These are phyloP conservation scores for Jatropha podagrica DNA, from an alignment of 441 rosid species.

Conservation along the genomic window DNA sequence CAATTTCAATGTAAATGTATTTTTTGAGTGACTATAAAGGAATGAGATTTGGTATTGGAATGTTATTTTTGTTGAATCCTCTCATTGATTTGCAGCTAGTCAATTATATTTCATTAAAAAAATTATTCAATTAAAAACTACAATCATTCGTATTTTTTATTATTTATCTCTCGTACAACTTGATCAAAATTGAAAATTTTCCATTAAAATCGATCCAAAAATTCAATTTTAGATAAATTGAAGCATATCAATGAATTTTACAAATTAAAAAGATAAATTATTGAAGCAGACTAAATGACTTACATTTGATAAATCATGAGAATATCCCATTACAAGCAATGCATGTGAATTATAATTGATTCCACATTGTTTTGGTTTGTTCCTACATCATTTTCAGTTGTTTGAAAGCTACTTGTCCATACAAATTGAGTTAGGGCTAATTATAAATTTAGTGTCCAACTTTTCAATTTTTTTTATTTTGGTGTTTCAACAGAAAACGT, in stretches of 20 bases:
- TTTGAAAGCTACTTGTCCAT: not conserved
- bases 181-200: too few species aligned
- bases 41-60: not conserved
- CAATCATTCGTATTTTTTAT: too few species aligned
- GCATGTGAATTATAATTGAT: not conserved
- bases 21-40: not conserved
- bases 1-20: not conserved
- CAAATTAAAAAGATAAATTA: not conserved
- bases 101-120: not conserved
- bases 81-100: not conserved
- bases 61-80: not conserved
- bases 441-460: too few species aligned
- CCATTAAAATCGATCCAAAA: too few species aligned
- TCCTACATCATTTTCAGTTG: not conserved
- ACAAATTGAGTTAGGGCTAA: not conserved
- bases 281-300: not conserved
- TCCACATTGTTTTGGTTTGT: not conserved
- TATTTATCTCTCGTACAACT: too few species aligned
- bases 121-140: too few species aligned
- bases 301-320: not conserved
- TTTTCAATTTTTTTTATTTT: too few species aligned
- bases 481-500: too few species aligned
- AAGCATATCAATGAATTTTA: too few species aligned
- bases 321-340: not conserved
- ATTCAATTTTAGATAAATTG: too few species aligned